Conservation (phyloP, 148 eudicot species). For the Hydrangea macrophylla region DNA sequence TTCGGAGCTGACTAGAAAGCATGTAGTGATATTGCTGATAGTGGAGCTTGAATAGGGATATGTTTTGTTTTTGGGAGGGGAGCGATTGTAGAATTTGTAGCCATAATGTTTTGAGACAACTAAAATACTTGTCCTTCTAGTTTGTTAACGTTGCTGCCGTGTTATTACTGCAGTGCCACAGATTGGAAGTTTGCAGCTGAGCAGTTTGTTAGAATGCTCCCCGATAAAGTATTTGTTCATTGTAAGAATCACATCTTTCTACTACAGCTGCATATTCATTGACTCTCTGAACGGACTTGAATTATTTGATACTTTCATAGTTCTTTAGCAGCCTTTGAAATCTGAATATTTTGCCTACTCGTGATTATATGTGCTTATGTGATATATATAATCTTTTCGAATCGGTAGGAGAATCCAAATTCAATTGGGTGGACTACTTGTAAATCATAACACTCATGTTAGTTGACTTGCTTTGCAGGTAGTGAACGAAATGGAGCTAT, state of each 20-base stretch:
- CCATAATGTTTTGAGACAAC: background rate
- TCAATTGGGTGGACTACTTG: background rate
- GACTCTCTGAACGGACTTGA: background rate
- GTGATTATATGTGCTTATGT: background rate
- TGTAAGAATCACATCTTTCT: conserved; percentile 49
- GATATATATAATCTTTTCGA: background rate
- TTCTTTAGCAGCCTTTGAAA: background rate
- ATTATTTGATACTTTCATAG: background rate
- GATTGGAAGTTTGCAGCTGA: conserved; percentile 96
- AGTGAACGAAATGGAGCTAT: conserved; percentile 68
- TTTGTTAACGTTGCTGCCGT: conserved; percentile 3
- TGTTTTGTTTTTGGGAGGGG: background rate
- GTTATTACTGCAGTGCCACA: conserved; percentile 49
- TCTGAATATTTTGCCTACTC: background rate
- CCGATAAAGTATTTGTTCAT: conserved; percentile 88
- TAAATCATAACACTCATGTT: conserved; percentile 1
- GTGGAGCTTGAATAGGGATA: background rate
- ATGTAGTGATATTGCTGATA: background rate
- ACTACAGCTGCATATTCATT: too few relatives aligned
- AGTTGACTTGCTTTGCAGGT: conserved; percentile 46
- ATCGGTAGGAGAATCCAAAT: background rate
- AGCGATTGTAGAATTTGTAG: background rate
- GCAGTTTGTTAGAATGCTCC: conserved; percentile 71
- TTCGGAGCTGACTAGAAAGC: background rate
- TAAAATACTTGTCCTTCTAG: background rate